phyloP scores from a whole-genome alignment of 2,329 filamentous ascomycete species.

The Trichocomaceae sp. region DNA sequence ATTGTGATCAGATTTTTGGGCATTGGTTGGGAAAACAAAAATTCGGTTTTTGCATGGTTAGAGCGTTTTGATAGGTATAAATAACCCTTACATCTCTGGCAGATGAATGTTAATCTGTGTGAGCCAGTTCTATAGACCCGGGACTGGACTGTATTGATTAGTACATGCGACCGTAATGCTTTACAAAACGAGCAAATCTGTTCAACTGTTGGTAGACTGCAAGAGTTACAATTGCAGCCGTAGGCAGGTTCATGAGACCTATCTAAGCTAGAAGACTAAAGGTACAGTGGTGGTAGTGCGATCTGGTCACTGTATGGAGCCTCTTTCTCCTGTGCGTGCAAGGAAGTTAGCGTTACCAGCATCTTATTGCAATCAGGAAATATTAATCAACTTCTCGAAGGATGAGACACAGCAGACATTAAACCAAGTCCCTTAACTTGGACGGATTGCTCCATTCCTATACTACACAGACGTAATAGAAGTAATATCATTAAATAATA shows the following conservation, averaged over 20 bases:
- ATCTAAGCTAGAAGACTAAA: constrained; percentile 49
- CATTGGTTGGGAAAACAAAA: background rate
- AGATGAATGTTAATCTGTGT: background rate
- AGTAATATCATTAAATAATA: background rate
- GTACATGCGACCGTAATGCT: too few species aligned
- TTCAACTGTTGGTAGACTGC: too few species aligned
- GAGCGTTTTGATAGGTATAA: background rate
- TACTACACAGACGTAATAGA: background rate
- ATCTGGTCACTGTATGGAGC: constrained; percentile 45
- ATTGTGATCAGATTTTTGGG: background rate
- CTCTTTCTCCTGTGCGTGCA: background rate
- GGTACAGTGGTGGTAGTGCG: constrained; percentile 54
- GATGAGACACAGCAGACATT: background rate
- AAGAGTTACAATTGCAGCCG: too few species aligned
- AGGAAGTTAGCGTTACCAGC: too few species aligned
- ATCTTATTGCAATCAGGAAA: too few species aligned
- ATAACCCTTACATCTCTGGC: background rate
- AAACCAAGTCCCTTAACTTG: background rate
- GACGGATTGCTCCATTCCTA: background rate
- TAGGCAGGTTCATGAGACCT: too few species aligned
- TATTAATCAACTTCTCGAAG: background rate
- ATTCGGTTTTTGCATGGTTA: background rate
- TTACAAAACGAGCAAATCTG: too few species aligned
- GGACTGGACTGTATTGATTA: too few species aligned
- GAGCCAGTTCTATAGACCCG: background rate